phyloP scores from a whole-genome alignment of 208 protist genomes.

The Leishmania braziliensis region DNA sequence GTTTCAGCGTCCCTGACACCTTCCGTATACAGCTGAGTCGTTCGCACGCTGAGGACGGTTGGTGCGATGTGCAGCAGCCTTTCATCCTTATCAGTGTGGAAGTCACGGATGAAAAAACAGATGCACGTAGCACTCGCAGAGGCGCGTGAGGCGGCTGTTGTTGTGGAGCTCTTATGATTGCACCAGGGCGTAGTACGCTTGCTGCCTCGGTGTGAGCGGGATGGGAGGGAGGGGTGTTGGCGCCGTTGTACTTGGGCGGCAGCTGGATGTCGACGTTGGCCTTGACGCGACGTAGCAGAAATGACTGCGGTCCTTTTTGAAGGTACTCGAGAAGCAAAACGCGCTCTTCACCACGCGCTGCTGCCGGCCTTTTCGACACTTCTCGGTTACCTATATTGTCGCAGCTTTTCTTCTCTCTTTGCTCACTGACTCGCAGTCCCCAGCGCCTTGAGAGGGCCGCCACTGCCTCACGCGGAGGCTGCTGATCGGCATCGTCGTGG shows the following conservation, averaged over 20 bases:
- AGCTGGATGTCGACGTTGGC: constrained; percentile 42
- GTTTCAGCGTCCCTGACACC: constrained; percentile 82
- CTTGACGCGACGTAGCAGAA: constrained; percentile 61
- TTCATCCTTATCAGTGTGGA: background rate
- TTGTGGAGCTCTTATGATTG: constrained; percentile 8
- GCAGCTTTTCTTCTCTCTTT: background rate
- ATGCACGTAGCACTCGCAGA: constrained; percentile 56
- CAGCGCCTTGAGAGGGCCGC: background rate
- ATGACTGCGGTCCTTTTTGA: constrained; percentile 40
- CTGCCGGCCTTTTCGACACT: background rate
- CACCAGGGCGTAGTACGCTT: constrained; percentile 81
- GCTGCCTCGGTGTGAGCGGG: constrained; percentile 86
- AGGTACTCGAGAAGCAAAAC: constrained; percentile 2
- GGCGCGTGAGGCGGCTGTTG: constrained; percentile 44
- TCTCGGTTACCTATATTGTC: background rate
- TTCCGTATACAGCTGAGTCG: constrained; percentile 37
- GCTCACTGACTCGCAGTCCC: background rate
- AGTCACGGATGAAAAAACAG: constrained; percentile 46
- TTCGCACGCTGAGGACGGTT: background rate
- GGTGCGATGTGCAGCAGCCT: background rate
- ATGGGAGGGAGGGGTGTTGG: constrained; percentile 60
- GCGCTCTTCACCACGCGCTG: background rate
- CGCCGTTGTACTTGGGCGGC: constrained; percentile 48
- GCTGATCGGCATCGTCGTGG: constrained; percentile 23
- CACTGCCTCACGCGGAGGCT: constrained; percentile 62